Evolutionary conservation across 2,329 filamentous ascomycete genomes (phyloP).

Genomic region (Pseudogymnoascus sp.): DNA sequence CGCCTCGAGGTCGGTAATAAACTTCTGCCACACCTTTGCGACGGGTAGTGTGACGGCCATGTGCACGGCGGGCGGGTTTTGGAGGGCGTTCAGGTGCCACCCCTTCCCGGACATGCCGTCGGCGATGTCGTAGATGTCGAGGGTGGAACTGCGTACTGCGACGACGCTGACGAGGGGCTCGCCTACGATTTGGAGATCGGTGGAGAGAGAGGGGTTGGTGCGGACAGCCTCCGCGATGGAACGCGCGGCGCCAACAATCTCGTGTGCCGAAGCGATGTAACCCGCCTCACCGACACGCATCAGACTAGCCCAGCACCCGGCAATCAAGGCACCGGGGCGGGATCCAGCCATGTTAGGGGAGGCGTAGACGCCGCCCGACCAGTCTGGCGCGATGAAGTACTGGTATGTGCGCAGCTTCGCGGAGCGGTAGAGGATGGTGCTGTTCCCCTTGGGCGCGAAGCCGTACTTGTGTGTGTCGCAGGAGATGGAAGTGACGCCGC

Average conservation of each 20-base stretch:
- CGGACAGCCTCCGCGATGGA: slow-evolving; percentile 70
- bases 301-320: slow-evolving; percentile 88
- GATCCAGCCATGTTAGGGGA: slow-evolving; percentile 88
- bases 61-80: slow-evolving; percentile 86
- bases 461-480: slow-evolving; percentile 99
- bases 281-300: slow-evolving; percentile 83
- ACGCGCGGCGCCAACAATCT: slow-evolving; percentile 82
- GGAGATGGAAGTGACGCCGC: slow-evolving; percentile 89
- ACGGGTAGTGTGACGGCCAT: slow-evolving; percentile 88
- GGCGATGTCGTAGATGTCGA: slow-evolving; percentile 90
- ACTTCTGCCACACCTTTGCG: slow-evolving; percentile 68
- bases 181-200: slow-evolving; percentile 74
- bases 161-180: slow-evolving; percentile 84
- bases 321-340: slow-evolving; percentile 86
- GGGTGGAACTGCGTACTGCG: slow-evolving; percentile 73
- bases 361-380: slow-evolving; percentile 93
- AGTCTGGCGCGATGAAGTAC: slow-evolving; percentile 93
- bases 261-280: slow-evolving; percentile 78
- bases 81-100: slow-evolving; percentile 94
- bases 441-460: slow-evolving; percentile 97
- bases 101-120: slow-evolving; percentile 78
- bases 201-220: slow-evolving; percentile 57
- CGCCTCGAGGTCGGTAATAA: slow-evolving; percentile 65
- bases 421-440: slow-evolving; percentile 82
- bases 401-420: slow-evolving; percentile 75